Base-by-base conservation (phyloP, 306 rosid genomes). In the Dalbergia cochinchinensis region DNA sequence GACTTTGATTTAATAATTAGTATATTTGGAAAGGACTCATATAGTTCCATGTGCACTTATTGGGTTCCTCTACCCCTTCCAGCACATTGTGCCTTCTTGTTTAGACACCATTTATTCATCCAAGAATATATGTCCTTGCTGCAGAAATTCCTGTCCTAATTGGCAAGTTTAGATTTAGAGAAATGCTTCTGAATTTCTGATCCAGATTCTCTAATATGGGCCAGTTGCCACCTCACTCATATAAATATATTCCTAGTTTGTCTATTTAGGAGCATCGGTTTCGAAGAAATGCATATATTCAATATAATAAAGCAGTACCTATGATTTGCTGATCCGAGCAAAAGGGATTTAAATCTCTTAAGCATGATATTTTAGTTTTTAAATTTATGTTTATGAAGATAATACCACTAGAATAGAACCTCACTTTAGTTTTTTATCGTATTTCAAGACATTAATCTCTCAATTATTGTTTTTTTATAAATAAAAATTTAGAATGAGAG, bases 141-240 rank as follows among this genome's bases (percentile, higher is more conserved):
- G 2, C 31, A 26, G 31, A 26, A 26, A 2, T 26, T 26, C 1
- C 1, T 26, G 31, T 26, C 31, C 31, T 26, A 26, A 2, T 33
- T 47, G 7, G 5, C 62, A 35, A 76, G 37, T 14, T 12, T 34
- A 53, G 73, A 77, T 11, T 10, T 3, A 19, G 4, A 5, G n/a
- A 33, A 75, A 48, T 16, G 5, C n/a, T 16, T 9, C 4, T 31
- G 34, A 59, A 2, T n/a, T 16, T 9, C 4, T 31, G 34, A 59
- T 14, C 3, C 12, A 64, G 9, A 7, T 8, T 35, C 22, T 6
- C 19, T 58, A 8, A 33, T 9, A 39, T 41, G 68, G 14, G 41
- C 3, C 26, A 74, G 58, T 61, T 47, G 50, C 19, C 64, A 63
- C 72, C 80, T 63, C 37, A 11, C 80, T 50, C 54, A 0, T 7